Conservation (phyloP, 257 asterid genomes). For the Gynochthodes officinalis region DNA sequence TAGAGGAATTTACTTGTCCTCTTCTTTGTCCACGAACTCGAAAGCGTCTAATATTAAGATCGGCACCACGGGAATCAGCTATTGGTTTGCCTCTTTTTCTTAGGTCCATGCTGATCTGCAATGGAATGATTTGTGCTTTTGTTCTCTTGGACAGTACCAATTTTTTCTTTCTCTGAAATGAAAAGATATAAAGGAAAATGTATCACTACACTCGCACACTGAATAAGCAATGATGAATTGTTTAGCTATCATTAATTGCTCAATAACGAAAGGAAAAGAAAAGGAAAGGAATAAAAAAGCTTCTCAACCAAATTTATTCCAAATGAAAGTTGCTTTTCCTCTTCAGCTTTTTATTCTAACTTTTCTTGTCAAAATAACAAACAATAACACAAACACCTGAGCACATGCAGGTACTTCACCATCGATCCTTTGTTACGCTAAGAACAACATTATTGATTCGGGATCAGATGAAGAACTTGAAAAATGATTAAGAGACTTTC, state of each 20-base stretch:
- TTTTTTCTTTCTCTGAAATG: neutral
- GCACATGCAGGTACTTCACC: neutral
- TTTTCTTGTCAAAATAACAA: neutral
- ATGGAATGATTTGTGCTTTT: neutral
- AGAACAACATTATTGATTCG: neutral
- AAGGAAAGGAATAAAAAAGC: neutral
- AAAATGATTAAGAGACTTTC: neutral
- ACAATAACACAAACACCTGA: neutral
- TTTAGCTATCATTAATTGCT: neutral
- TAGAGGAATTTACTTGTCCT: slow-evolving; percentile 16
- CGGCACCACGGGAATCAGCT: slow-evolving; percentile 9
- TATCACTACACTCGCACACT: neutral
- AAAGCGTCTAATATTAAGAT: slow-evolving; percentile 1
- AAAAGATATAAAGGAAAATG: neutral
- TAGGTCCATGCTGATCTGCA: no score
- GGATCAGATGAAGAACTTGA: no score
- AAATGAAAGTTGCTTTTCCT: neutral
- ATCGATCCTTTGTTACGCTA: neutral
- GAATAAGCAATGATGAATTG: no score
- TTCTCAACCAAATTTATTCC: neutral
- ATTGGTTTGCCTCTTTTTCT: neutral
- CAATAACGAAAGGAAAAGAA: neutral
- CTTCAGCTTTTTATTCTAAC: neutral
- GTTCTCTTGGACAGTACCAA: neutral
- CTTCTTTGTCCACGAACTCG: slow-evolving; percentile 40